Base-by-base conservation (phyloP, 371 early-diverging fungal species). In the Phascolomyces articulosus region DNA sequence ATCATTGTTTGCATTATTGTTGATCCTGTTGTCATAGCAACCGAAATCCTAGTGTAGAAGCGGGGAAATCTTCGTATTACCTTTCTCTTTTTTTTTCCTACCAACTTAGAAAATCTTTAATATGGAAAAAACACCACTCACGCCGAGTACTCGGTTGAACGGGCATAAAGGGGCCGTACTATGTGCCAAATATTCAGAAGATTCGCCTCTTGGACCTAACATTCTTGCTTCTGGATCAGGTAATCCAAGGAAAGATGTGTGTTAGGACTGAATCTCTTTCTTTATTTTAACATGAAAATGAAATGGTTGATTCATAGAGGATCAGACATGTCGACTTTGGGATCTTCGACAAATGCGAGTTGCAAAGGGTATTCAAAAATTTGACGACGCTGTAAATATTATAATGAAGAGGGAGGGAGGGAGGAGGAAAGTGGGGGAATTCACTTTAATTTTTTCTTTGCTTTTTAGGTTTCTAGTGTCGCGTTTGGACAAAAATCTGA, bases 321-420 rank as follows among this genome's bases (percentile, higher is more conserved):
- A 81, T 24, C 69, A 71, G n/a, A 77, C 79, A 0, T 81, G 82
- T 62, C 70, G 79, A 34, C 44, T 81, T 40, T 81, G 82, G 82
- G 82, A 81, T 53, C 56, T 77, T 18, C 61, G 69, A 24, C 58
- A 65, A 9, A 58, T 26, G 10, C 65, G 65, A 31, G 75, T 61
- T 3, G 47, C 73, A 9, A 81, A 77, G 23, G 77, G 73, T 21
- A 75, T 80, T 27, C 61, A 72, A 40, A 58, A 55, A 27, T 59
- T 80, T 1, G 31, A 58, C 13, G 67, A 71, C 40, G 75, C 80
- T 21, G 80, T 79, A 73, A 56, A n/a, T 51, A 55, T 7, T 21
- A 6, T 2, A n/a, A 8, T 64, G 41, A 34, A 40, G 26, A 29
- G 38, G 40, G 31, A 23, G 40, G 27, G 20, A 21, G 20, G 26